Evolutionary conservation across 1,139 yeast species (phyloP).

Genomic region (Zhuliangozyma blackwelliae): DNA sequence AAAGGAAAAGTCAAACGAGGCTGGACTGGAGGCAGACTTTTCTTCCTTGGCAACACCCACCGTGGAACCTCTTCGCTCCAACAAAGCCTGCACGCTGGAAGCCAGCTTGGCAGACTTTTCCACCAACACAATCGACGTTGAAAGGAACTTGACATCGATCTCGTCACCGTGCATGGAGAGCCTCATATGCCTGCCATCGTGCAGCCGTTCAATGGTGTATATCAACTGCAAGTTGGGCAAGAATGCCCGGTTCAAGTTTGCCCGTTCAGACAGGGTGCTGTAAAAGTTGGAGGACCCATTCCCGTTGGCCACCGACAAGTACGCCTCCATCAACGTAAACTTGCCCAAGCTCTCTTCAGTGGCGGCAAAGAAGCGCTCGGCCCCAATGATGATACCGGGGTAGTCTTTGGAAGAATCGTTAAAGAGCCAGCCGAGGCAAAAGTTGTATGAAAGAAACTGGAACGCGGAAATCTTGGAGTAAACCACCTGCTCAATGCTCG

Average conservation of each 20-base stretch:
- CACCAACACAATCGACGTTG: constrained; percentile 46
- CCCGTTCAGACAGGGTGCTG: constrained; percentile 43
- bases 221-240: constrained; percentile 63
- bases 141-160: constrained; percentile 58
- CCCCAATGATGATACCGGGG: constrained; percentile 75
- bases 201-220: constrained; percentile 39
- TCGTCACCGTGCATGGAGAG: constrained; percentile 58
- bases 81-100: constrained; percentile 36
- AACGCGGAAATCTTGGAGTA: constrained; percentile 49
- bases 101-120: constrained; percentile 46
- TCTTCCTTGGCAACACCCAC: constrained; percentile 4
- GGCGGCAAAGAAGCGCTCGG: constrained; percentile 62
- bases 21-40: not conserved
- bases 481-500: constrained; percentile 48
- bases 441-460: constrained; percentile 58
- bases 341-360: constrained; percentile 62
- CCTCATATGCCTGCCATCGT: constrained; percentile 32
- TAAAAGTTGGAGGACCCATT: constrained; percentile 46
- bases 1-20: constrained; percentile 20
- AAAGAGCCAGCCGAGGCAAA: constrained; percentile 77
- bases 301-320: constrained; percentile 64
- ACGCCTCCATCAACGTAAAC: constrained; percentile 60
- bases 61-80: constrained; percentile 16
- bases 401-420: constrained; percentile 36
- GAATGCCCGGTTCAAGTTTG: constrained; percentile 55